A percentile compares a stretch with the other conserved stretches of the same genome.
Conservation (phyloP, 441 rosid species). For the Dalechampia spathulata region DNA sequence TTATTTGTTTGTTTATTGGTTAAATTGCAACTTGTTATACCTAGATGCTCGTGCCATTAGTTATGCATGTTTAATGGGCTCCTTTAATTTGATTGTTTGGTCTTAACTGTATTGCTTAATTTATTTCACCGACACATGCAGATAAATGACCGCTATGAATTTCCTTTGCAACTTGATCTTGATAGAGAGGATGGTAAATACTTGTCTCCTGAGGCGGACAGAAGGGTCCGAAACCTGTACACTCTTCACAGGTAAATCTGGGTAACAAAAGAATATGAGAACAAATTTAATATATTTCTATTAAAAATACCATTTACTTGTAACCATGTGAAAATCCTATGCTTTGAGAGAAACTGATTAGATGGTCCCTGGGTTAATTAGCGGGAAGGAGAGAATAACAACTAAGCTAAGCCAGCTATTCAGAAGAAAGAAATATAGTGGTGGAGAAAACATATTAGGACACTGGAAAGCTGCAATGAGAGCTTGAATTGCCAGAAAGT, state of each 20-base stretch:
- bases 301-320: too few species aligned
- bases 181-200: constrained; percentile 81
- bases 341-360: neutral
- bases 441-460: neutral
- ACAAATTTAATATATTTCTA: neutral
- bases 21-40: neutral
- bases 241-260: constrained; percentile 73
- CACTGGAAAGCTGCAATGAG: neutral
- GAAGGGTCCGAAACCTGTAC: constrained; percentile 81
- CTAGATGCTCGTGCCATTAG: neutral
- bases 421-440: neutral
- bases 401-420: neutral
- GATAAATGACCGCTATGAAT: constrained; percentile 94
- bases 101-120: neutral
- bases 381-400: neutral
- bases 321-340: neutral
- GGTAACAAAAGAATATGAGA: neutral
- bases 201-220: constrained; percentile 87
- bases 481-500: too few species aligned
- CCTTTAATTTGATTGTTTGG: neutral
- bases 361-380: neutral
- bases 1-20: neutral
- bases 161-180: constrained; percentile 90
- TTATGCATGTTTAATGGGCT: neutral
- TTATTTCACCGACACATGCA: constrained; percentile 19